Conservation (phyloP, 345 rosid genomes). For the Viola odorata region DNA sequence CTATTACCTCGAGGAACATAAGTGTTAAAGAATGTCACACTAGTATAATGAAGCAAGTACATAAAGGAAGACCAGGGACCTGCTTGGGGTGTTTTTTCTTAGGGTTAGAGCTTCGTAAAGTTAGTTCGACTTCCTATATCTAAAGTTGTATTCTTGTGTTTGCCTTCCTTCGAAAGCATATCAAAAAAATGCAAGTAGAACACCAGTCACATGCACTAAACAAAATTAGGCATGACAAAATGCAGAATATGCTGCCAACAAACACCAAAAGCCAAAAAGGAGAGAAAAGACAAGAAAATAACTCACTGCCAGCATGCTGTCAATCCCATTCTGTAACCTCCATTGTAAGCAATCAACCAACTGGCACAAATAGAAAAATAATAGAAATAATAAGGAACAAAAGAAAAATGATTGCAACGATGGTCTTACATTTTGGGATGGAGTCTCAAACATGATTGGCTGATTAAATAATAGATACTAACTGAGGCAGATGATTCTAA, state of each 20-base stretch:
- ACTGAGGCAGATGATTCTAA: slow-evolving; percentile 8
- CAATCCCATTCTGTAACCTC: slow-evolving; percentile 27
- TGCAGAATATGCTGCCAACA: background rate
- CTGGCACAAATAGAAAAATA: slow-evolving; percentile 8
- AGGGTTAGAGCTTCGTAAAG: background rate
- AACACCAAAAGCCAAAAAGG: too few relatives aligned
- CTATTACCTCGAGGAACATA: background rate
- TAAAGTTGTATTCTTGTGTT: background rate
- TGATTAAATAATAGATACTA: background rate
- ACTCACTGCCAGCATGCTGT: slow-evolving; percentile 24
- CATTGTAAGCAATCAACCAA: slow-evolving; percentile 27
- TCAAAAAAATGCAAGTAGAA: background rate
- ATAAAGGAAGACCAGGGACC: background rate
- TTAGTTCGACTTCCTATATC: background rate
- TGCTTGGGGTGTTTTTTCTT: background rate
- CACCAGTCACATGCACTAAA: background rate
- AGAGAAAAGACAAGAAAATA: background rate
- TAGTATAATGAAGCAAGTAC: background rate
- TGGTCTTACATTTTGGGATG: too few relatives aligned
- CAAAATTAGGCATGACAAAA: background rate
- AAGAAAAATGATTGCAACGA: background rate
- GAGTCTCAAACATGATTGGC: background rate
- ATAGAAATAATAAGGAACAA: background rate
- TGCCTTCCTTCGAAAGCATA: background rate
- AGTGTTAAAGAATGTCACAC: background rate